These are phyloP conservation scores for Tolypocladium paradoxum DNA, from an alignment of 2,329 filamentous ascomycete genomes.

Conservation along the genomic window DNA sequence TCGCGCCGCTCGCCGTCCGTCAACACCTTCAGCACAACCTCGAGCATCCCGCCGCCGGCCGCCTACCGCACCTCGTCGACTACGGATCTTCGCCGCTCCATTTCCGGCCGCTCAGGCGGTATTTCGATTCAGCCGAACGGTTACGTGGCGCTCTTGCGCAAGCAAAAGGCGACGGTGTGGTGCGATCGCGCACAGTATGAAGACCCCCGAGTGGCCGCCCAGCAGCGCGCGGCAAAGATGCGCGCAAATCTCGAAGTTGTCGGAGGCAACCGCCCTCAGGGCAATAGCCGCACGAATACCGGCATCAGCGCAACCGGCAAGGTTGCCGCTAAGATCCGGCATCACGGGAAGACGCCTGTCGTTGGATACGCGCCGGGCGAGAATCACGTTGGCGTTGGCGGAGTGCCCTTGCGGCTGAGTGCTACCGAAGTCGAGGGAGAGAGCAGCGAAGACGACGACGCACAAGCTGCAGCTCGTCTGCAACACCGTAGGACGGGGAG, in stretches of 20 bases:
- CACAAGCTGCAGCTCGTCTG: conserved; percentile 32
- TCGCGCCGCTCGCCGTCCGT: conserved; percentile 52
- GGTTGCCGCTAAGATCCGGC: conserved; percentile 77
- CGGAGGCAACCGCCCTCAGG: conserved; percentile 40
- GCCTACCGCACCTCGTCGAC: conserved; percentile 45
- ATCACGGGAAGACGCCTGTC: conserved; percentile 71
- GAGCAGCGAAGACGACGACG: conserved; percentile 67
- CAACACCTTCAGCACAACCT: conserved; percentile 59
- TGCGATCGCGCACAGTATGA: conserved; percentile 90
- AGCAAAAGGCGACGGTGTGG: conserved; percentile 98
- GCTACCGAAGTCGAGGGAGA: conserved; percentile 92
- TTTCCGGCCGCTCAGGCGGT: conserved; percentile 63
- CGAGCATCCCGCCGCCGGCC: conserved; percentile 52
- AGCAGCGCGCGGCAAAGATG: conserved; percentile 79
- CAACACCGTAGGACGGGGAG: conserved; percentile 64
- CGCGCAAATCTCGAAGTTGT: conserved; percentile 76
- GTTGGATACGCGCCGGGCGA: conserved; percentile 68
- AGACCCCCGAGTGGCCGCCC: conserved; percentile 72
- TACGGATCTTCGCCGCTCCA: conserved; percentile 60
- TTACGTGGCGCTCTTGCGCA: conserved; percentile 91
- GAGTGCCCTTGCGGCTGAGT: conserved; percentile 82
- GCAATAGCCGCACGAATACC: conserved; percentile 45
- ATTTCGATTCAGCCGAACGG: conserved; percentile 48
- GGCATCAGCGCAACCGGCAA: conserved; percentile 50
- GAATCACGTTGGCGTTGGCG: conserved; percentile 64